Evolutionary conservation across 371 early-diverging fungal species (phyloP), one percentile per base, ranked within the genome.

Genomic region (Capillidium heterosporum): DNA sequence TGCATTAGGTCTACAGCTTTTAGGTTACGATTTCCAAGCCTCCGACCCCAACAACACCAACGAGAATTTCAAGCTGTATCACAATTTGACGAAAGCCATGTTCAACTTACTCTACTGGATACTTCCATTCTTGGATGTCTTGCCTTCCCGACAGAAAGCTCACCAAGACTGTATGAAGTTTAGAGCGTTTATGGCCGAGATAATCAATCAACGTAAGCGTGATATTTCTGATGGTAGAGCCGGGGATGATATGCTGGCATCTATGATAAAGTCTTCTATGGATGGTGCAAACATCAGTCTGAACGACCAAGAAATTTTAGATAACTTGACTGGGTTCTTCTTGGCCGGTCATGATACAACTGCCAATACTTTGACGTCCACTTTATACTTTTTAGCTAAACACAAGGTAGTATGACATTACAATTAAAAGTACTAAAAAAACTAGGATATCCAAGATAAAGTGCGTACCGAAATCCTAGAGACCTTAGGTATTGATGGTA

Each of bases 261-360:
- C 61, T 35, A 58, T 66, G 57, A 57, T 66, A 13, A 60, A 27
- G n/a, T 1, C 62, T 27, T 26, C 60, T n/a, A 46, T 40, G 19
- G 41, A 41, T 63, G 62, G 19, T 61, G 61, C 2, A 23, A 19
- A 57, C n/a, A n/a, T n/a, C n/a, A n/a, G n/a, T n/a, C n/a, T n/a
- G n/a, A n/a, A n/a, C 0, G 56, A 61, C 39, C 50, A 56, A 7
- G 65, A 60, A 21, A 19, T 62, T n/a, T 29, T 65, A 41, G 28
- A 55, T 56, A 47, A 69, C 44, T 60, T 57, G 32, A 53, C 59
- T 11, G 56, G 62, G 11, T 69, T 69, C 44, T 66, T 72, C 59
- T 59, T 72, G 29, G 71, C 71, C 56, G 69, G 72, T 1, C 74
- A 72, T 35, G 70, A 70, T 24, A 70, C 70, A 0, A 64, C 68